phyloP scores from a whole-genome alignment of 306 rosid genomes.

The Begonia fuchsioides region DNA sequence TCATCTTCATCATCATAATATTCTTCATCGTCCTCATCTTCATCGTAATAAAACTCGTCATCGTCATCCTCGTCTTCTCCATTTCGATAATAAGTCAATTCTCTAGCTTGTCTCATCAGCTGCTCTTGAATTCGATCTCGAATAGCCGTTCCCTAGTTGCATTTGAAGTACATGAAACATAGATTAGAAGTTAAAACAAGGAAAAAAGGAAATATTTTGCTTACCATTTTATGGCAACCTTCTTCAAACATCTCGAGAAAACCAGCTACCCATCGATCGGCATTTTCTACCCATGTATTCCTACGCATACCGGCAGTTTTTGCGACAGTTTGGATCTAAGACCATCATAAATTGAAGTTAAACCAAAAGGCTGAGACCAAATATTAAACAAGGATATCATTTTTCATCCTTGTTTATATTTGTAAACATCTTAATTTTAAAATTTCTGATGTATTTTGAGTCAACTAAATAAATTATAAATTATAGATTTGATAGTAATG shows the following conservation, averaged over 20 bases:
- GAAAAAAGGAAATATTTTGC: not conserved
- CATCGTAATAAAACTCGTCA: conserved; percentile 35
- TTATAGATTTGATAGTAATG: too few relatives aligned
- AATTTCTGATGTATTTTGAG: too few relatives aligned
- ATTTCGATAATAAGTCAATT: conserved; percentile 23
- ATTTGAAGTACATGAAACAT: conserved; percentile 1
- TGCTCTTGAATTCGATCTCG: conserved; percentile 93
- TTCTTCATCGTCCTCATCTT: conserved; percentile 31
- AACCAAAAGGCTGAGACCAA: too few relatives aligned
- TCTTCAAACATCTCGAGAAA: conserved; percentile 99
- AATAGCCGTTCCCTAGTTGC: conserved; percentile 74
- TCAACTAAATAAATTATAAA: too few relatives aligned
- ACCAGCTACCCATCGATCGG: conserved; percentile 97
- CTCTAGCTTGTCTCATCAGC: conserved; percentile 29
- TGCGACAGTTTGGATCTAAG: conserved; percentile 80
- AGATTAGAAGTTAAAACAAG: not conserved
- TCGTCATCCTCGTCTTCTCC: conserved; percentile 30
- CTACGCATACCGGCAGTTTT: conserved; percentile 86
- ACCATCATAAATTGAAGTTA: conserved; percentile 10
- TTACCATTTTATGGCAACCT: conserved; percentile 97
- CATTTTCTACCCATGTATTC: conserved; percentile 98
- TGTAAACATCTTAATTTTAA: too few relatives aligned
- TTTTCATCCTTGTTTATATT: too few relatives aligned
- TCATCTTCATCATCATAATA: conserved; percentile 34
- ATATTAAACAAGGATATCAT: too few relatives aligned